A percentile compares a stretch with the other conserved stretches of the same genome.
Evolutionary conservation across 306 rosid genomes (phyloP).

Genomic region (Ormosia semicastrata): DNA sequence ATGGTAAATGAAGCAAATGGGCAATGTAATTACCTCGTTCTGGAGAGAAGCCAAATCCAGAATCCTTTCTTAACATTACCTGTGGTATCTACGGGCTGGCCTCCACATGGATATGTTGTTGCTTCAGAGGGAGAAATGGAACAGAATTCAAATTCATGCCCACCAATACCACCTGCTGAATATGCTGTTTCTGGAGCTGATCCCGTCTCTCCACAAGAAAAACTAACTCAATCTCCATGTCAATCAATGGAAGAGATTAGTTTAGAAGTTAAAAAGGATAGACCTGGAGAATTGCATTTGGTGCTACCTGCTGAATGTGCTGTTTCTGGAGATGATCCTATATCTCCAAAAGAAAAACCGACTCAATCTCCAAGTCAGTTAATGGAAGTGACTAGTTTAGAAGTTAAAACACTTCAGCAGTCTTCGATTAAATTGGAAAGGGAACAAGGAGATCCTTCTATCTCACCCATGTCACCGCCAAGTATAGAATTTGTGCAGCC

Average conservation of each 20-base stretch:
- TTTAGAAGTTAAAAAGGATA: background rate
- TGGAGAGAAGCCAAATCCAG: conserved; percentile 45
- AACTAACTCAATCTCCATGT: conserved; percentile 22
- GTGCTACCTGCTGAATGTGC: conserved; percentile 29
- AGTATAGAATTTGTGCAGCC: conserved; percentile 38
- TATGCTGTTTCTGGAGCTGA: conserved; percentile 23
- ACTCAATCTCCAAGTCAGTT: conserved; percentile 35
- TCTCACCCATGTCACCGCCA: conserved; percentile 33
- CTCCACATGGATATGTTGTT: conserved; percentile 27
- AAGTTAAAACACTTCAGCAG: conserved; percentile 36
- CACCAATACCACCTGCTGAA: conserved; percentile 31
- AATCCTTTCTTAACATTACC: conserved; percentile 52
- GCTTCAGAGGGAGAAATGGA: conserved; percentile 42
- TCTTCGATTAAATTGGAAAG: conserved; percentile 39
- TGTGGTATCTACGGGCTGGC: conserved; percentile 31
- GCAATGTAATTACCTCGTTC: conserved; percentile 41
- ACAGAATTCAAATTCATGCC: conserved; percentile 39
- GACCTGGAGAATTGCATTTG: conserved; percentile 22
- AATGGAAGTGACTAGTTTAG: conserved; percentile 37
- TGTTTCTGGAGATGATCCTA: conserved; percentile 29
- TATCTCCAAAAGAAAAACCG: conserved; percentile 19
- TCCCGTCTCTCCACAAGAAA: conserved; percentile 26
- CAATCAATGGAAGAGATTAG: conserved; percentile 26
- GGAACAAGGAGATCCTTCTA: conserved; percentile 34
- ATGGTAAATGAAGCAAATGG: conserved; percentile 35